These are phyloP conservation scores for Neurospora tetrasperma DNA, from an alignment of 495 filamentous ascomycete species.

Conservation along the genomic window DNA sequence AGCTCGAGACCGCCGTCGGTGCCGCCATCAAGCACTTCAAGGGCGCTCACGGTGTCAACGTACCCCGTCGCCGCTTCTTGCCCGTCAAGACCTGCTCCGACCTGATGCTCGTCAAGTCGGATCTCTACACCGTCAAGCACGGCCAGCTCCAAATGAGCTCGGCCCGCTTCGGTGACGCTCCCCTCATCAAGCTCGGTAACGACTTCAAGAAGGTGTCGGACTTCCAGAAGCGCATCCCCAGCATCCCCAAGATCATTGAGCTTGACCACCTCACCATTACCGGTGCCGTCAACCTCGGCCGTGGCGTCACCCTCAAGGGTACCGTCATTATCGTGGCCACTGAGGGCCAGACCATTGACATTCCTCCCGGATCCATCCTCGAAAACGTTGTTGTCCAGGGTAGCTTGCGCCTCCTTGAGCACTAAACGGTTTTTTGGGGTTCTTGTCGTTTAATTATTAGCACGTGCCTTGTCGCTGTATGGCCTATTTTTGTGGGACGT, in stretches of 20 bases:
- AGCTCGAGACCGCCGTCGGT: conserved; percentile 97
- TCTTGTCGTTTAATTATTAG: background rate
- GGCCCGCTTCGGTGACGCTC: conserved; percentile 93
- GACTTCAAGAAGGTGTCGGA: conserved; percentile 99
- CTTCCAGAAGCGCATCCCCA: conserved; percentile 95
- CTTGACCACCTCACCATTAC: conserved; percentile 97
- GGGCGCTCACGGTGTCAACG: conserved; percentile 98
- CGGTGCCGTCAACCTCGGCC: conserved; percentile 89
- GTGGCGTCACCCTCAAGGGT: conserved; percentile 91
- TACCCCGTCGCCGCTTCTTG: conserved; percentile 93
- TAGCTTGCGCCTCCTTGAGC: conserved; percentile 87
- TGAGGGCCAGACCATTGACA: conserved; percentile 94
- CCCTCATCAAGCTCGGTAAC: conserved; percentile 94
- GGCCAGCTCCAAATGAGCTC: conserved; percentile 94
- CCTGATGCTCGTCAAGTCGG: conserved; percentile 98
- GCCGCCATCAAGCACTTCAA: conserved; percentile 97
- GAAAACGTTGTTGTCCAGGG: conserved; percentile 99
- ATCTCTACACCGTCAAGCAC: conserved; percentile 99
- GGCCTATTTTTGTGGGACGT: background rate
- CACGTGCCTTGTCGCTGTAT: background rate
- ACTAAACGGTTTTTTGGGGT: conserved; percentile 39
- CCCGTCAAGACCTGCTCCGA: conserved; percentile 99
- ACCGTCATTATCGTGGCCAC: conserved; percentile 99
- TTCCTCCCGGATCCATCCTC: conserved; percentile 88
- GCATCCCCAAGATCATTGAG: conserved; percentile 96